Conservation (phyloP, 345 rosid species). For the Cardamine resedifolia region DNA sequence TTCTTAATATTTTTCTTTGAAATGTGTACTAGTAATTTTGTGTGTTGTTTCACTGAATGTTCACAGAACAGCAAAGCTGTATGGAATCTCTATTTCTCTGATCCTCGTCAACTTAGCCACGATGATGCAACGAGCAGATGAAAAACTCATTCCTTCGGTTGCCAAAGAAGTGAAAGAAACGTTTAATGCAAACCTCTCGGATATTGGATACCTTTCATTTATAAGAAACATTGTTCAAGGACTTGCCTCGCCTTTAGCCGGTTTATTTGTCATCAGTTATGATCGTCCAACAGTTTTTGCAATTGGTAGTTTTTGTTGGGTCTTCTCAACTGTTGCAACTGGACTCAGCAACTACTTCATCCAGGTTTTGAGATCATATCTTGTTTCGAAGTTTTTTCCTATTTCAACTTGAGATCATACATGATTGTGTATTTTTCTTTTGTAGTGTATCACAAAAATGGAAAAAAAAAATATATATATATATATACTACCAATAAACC, state of each 20-base stretch:
- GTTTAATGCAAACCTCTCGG: constrained; percentile 71
- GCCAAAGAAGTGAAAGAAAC: constrained; percentile 90
- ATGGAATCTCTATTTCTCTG: constrained; percentile 75
- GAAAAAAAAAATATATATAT: background rate
- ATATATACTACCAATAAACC: too few species aligned
- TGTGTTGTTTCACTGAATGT: constrained; percentile 19
- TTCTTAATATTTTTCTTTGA: background rate
- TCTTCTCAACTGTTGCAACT: constrained; percentile 74
- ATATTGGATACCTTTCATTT: constrained; percentile 77
- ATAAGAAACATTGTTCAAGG: constrained; percentile 87
- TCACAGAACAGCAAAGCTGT: constrained; percentile 59
- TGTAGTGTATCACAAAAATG: background rate
- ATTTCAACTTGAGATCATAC: too few species aligned
- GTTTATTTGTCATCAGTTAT: constrained; percentile 62
- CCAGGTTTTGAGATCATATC: constrained; percentile 44
- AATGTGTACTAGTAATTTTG: background rate
- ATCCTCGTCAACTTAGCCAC: constrained; percentile 81
- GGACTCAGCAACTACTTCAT: constrained; percentile 62
- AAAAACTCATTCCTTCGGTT: constrained; percentile 79
- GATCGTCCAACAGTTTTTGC: constrained; percentile 81
- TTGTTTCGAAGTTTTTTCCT: background rate
- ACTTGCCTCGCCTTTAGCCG: constrained; percentile 73
- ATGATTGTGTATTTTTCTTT: background rate
- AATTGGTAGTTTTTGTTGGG: constrained; percentile 77
- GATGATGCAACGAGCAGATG: constrained; percentile 90